Evolutionary conservation across 1,284 basidiomycete species (phyloP).

Genomic region (Dichomitus squalens): DNA sequence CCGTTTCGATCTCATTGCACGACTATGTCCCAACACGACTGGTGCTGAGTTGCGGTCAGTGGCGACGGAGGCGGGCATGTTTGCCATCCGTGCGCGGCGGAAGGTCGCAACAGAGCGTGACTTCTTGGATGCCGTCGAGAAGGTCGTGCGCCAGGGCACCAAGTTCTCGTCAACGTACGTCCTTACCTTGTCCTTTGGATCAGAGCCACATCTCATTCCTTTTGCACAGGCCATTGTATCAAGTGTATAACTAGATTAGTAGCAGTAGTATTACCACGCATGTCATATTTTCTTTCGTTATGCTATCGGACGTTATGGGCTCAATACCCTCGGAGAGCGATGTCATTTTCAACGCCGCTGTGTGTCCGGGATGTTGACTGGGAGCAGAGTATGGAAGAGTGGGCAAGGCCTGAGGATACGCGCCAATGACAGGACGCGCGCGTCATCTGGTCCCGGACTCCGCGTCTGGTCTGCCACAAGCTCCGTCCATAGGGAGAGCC

Average conservation of each 20-base stretch:
- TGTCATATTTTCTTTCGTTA: slow-evolving; percentile 15
- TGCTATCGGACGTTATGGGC: slow-evolving; percentile 18
- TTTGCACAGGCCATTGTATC: slow-evolving; percentile 40
- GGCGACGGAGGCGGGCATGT: slow-evolving; percentile 99
- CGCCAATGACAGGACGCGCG: background rate
- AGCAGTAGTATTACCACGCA: slow-evolving; percentile 4
- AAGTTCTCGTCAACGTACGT: slow-evolving; percentile 92
- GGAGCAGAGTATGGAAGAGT: no score
- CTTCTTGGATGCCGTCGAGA: slow-evolving; percentile 97
- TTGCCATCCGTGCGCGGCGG: slow-evolving; percentile 94
- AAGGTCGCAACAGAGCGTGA: slow-evolving; percentile 98
- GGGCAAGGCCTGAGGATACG: no score
- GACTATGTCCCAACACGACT: slow-evolving; percentile 96
- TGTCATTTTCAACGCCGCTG: background rate
- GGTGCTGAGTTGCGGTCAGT: slow-evolving; percentile 97
- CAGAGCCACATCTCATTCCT: background rate
- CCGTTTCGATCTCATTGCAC: slow-evolving; percentile 96
- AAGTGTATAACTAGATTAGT: slow-evolving; percentile 39
- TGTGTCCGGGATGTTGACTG: no score
- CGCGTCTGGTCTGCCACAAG: slow-evolving; percentile 16
- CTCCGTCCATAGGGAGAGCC: slow-evolving; percentile 9
- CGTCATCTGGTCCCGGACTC: slow-evolving; percentile 1
- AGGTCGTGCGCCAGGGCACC: slow-evolving; percentile 96
- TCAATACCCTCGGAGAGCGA: background rate
- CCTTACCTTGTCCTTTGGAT: background rate